These are phyloP conservation scores for Microdochium bolleyi DNA, from an alignment of 2,329 filamentous ascomycete genomes.

Conservation along the genomic window DNA sequence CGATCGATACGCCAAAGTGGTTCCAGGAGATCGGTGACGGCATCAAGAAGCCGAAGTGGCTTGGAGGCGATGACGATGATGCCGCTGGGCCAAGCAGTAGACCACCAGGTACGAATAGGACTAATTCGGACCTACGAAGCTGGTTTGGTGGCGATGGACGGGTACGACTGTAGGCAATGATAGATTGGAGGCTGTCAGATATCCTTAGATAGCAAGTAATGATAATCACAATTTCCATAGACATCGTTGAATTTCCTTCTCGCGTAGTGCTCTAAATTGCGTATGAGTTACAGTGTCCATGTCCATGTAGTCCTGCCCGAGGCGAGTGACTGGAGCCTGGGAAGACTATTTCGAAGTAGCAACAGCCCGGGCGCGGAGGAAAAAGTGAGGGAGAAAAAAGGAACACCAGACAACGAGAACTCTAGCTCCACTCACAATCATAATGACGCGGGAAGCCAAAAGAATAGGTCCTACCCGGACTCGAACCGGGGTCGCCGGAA, in stretches of 20 bases:
- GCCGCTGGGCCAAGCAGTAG: slow-evolving; percentile 12
- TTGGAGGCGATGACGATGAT: slow-evolving; percentile 50
- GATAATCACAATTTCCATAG: too few relatives aligned
- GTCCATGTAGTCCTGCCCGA: too few relatives aligned
- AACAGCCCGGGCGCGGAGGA: too few relatives aligned
- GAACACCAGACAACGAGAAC: too few relatives aligned
- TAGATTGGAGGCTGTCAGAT: not conserved
- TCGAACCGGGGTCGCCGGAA: not conserved
- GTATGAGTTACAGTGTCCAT: too few relatives aligned
- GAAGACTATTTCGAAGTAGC: too few relatives aligned
- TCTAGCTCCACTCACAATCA: too few relatives aligned
- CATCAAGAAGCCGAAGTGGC: slow-evolving; percentile 75
- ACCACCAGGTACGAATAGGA: slow-evolving; percentile 12
- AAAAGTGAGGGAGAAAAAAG: too few relatives aligned
- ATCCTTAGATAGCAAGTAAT: not conserved
- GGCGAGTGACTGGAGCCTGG: too few relatives aligned
- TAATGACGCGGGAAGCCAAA: too few relatives aligned
- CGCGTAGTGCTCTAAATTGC: too few relatives aligned
- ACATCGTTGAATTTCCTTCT: too few relatives aligned
- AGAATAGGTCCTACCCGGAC: not conserved
- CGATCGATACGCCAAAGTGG: slow-evolving; percentile 75
- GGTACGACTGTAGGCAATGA: slow-evolving; percentile 12
- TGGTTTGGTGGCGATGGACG: slow-evolving; percentile 48
- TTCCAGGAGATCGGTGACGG: slow-evolving; percentile 61
- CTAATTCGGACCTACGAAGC: slow-evolving; percentile 39